phyloP scores from a whole-genome alignment of 306 rosid species.

The Hippophae rhamnoides region DNA sequence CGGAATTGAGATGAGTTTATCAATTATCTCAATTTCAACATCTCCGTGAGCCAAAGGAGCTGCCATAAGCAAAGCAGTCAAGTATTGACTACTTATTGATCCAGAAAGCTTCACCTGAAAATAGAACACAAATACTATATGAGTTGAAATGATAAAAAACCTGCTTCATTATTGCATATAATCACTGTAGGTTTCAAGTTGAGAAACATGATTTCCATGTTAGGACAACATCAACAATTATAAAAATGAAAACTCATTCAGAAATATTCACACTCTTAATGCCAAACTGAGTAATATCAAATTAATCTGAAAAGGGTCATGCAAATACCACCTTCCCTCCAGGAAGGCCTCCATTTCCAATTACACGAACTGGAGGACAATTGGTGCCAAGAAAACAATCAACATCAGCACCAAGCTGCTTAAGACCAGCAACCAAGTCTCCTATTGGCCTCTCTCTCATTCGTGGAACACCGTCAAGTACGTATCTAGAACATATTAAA shows the following conservation, averaged over 20 bases:
- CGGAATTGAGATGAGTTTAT: constrained; percentile 88
- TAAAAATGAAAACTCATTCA: not conserved
- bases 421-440: constrained; percentile 85
- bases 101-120: constrained; percentile 95
- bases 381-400: constrained; percentile 91
- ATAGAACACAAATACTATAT: not conserved
- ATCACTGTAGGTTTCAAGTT: not conserved
- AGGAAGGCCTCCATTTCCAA: constrained; percentile 97
- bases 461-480: constrained; percentile 97
- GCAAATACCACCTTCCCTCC: constrained; percentile 77
- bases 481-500: constrained; percentile 47
- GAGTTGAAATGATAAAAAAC: constrained; percentile 14
- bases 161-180: constrained; percentile 4
- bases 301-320: not conserved
- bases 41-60: constrained; percentile 95
- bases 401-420: constrained; percentile 93
- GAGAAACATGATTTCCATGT: not conserved
- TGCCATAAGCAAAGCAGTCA: constrained; percentile 95
- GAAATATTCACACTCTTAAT: not conserved
- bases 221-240: not conserved
- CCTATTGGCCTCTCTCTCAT: constrained; percentile 99
- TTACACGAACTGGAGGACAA: constrained; percentile 89
- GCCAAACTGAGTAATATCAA: not conserved
- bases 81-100: constrained; percentile 90
- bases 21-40: constrained; percentile 84